Percentiles rank a stretch among this genome's conserved stretches.
These are phyloP conservation scores for Scheffersomyces coipomensis DNA, from an alignment of 805 yeast species.

Conservation along the genomic window DNA sequence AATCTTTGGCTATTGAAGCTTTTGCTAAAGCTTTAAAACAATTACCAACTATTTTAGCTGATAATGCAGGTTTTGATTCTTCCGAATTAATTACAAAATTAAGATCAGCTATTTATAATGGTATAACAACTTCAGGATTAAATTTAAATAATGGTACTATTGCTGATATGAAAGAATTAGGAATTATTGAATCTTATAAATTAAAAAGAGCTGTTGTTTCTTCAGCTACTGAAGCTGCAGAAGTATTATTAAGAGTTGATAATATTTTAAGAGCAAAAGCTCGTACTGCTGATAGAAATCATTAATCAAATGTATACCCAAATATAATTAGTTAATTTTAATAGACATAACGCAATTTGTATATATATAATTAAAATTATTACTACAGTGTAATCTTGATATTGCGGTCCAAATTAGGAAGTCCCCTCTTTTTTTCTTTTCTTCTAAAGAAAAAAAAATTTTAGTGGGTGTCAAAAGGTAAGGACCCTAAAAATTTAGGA, in stretches of 20 bases:
- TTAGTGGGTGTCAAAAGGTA: too few species aligned
- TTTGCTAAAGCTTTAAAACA: slow-evolving; percentile 93
- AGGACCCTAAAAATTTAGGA: too few species aligned
- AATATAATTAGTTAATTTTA: not conserved
- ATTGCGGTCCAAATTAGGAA: too few species aligned
- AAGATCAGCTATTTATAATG: slow-evolving; percentile 87
- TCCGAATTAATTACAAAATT: slow-evolving; percentile 87
- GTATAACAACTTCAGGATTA: slow-evolving; percentile 87
- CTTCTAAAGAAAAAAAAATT: too few species aligned
- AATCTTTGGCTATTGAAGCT: slow-evolving; percentile 89
- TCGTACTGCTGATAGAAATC: slow-evolving; percentile 88
- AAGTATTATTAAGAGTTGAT: slow-evolving; percentile 91
- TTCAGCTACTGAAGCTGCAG: slow-evolving; percentile 98
- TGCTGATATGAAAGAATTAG: slow-evolving; percentile 92
- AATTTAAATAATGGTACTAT: slow-evolving; percentile 81
- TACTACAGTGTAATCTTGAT: too few species aligned
- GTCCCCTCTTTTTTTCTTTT: too few species aligned
- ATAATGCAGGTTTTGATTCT: slow-evolving; percentile 95
- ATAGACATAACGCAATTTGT: too few species aligned
- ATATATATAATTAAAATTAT: too few species aligned
- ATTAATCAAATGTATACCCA: slow-evolving; percentile 11
- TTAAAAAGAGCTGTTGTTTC: slow-evolving; percentile 91
- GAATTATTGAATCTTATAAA: slow-evolving; percentile 90
- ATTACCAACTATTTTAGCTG: slow-evolving; percentile 92
- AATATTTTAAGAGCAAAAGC: slow-evolving; percentile 97